These are phyloP conservation scores for Elsinoe ampelina DNA, from an alignment of 2,329 filamentous ascomycete species.

Conservation along the genomic window DNA sequence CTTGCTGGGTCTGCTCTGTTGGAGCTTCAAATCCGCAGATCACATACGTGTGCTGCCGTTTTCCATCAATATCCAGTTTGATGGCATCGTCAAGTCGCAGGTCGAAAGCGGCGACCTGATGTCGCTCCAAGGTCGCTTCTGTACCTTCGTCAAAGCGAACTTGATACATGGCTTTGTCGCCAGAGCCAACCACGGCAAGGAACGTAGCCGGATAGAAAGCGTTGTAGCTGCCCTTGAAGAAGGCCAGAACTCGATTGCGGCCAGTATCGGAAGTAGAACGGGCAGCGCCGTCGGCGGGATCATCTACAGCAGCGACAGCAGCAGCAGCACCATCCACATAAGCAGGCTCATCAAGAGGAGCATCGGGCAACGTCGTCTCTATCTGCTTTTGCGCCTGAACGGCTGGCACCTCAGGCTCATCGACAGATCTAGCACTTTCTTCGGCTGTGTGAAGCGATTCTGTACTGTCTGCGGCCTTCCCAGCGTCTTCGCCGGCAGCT, in stretches of 20 bases:
- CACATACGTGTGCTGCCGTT: slow-evolving; percentile 37
- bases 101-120: slow-evolving; percentile 34
- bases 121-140: slow-evolving; percentile 31
- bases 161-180: slow-evolving; percentile 36
- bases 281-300: no score
- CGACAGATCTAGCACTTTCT: no score
- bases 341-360: no score
- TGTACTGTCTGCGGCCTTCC: no score
- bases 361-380: no score
- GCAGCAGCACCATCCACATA: no score
- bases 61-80: slow-evolving; percentile 37
- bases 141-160: slow-evolving; percentile 42
- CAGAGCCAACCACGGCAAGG: slow-evolving; percentile 25
- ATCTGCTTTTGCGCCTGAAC: no score
- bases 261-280: background rate
- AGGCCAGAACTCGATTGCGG: slow-evolving; percentile 46
- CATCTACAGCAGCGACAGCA: no score
- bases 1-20: slow-evolving; percentile 13
- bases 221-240: slow-evolving; percentile 44
- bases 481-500: background rate
- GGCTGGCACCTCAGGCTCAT: no score
- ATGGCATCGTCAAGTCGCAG: slow-evolving; percentile 36
- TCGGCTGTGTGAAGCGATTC: no score
- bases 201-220: slow-evolving; percentile 53
- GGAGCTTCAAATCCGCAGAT: slow-evolving; percentile 36